These are phyloP conservation scores for Phyllostachys edulis DNA, from an alignment of 176 grass and related monocot genomes.

Conservation along the genomic window DNA sequence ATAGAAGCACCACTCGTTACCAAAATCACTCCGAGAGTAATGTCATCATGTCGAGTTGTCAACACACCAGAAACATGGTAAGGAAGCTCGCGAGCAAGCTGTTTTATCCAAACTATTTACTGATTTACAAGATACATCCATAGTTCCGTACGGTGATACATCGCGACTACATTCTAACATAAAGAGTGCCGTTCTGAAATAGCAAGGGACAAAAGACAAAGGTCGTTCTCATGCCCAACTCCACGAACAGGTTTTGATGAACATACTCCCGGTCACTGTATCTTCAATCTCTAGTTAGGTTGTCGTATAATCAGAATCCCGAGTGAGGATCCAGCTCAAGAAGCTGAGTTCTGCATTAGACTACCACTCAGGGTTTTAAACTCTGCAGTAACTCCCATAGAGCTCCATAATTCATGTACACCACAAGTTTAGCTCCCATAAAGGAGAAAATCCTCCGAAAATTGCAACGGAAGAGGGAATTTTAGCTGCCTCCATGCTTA, in stretches of 20 bases:
- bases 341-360: neutral
- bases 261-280: neutral
- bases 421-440: neutral
- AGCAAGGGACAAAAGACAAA: neutral
- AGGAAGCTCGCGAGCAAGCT: conserved; percentile 11
- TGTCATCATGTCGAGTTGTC: neutral
- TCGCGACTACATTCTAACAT: neutral
- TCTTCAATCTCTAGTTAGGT: neutral
- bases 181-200: neutral
- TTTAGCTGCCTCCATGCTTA: conserved; percentile 6
- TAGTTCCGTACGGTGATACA: conserved; percentile 21
- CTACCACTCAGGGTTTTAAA: neutral
- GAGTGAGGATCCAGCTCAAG: conserved; percentile 6
- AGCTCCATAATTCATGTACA: conserved; percentile 18
- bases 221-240: conserved; percentile 6
- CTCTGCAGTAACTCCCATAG: neutral
- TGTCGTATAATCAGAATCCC: neutral
- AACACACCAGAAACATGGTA: conserved; percentile 3
- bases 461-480: neutral
- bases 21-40: neutral
- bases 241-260: neutral
- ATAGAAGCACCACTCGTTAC: neutral
- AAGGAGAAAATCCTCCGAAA: neutral
- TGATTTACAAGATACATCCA: conserved; percentile 41
- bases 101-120: conserved; percentile 44